Evolutionary conservation across 1,284 basidiomycete species (phyloP).

Genomic region (Stereum hirsutum): DNA sequence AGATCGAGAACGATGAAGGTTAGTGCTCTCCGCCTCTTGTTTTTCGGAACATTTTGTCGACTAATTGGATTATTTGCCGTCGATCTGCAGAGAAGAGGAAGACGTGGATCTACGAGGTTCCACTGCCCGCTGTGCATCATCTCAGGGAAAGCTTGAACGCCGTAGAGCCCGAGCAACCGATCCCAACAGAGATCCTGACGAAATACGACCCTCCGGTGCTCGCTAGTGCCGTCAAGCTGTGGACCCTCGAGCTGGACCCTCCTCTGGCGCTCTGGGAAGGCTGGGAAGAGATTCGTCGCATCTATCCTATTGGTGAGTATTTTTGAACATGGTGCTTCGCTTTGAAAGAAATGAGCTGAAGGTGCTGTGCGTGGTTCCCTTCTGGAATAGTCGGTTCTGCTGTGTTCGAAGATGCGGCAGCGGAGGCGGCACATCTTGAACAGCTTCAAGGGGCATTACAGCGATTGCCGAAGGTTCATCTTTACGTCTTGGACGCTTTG

Average conservation of each 20-base stretch:
- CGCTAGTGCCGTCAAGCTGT: conserved; percentile 79
- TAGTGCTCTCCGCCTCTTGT: conserved; percentile 17
- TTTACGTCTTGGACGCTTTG: conserved; percentile 76
- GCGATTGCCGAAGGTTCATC: conserved; percentile 71
- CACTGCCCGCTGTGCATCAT: conserved; percentile 72
- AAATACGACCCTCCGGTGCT: conserved; percentile 83
- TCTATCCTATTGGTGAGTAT: conserved; percentile 59
- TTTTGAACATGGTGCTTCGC: neutral
- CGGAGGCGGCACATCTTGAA: conserved; percentile 52
- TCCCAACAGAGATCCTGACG: conserved; percentile 55
- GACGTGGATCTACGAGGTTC: conserved; percentile 90
- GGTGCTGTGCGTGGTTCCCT: neutral
- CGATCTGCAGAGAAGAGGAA: conserved; percentile 66
- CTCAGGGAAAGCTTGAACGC: conserved; percentile 78
- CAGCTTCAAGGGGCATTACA: conserved; percentile 63
- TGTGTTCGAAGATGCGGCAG: conserved; percentile 36
- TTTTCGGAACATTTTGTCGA: conserved; percentile 1
- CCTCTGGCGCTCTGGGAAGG: conserved; percentile 78
- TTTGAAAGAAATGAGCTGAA: neutral
- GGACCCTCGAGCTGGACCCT: conserved; percentile 80
- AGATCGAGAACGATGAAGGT: conserved; percentile 57
- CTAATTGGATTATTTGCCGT: conserved; percentile 1
- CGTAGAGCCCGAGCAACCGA: conserved; percentile 53
- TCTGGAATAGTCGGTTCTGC: conserved; percentile 44
- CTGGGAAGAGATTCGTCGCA: conserved; percentile 81